Conservation (phyloP, 495 filamentous ascomycete species). For the Lentithecium fluviatile region DNA sequence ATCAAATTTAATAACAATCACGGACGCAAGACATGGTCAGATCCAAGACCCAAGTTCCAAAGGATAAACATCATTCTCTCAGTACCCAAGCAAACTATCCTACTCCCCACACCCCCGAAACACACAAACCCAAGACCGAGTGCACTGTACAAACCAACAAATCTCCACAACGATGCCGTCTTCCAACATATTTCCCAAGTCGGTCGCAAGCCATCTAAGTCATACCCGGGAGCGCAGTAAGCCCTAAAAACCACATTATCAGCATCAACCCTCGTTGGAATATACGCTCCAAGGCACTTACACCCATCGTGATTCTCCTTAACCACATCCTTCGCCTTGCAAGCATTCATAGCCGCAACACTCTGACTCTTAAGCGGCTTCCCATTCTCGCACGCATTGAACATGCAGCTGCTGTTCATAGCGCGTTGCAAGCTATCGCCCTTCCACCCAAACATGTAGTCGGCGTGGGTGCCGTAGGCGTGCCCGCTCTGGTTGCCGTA, state of each 20-base stretch:
- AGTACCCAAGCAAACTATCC: too few species aligned
- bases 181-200: too few species aligned
- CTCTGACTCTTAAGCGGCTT: conserved; percentile 22
- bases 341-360: conserved; percentile 26
- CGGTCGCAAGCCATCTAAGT: too few species aligned
- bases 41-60: too few species aligned
- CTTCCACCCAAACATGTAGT: conserved; percentile 35
- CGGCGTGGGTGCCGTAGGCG: conserved; percentile 28
- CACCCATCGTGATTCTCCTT: conserved; percentile 30
- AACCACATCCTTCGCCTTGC: conserved; percentile 12
- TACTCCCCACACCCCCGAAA: too few species aligned
- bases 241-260: conserved; percentile 2
- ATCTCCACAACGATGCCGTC: too few species aligned
- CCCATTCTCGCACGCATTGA: conserved; percentile 26
- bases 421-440: conserved; percentile 26
- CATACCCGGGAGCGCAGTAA: conserved; percentile 9
- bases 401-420: conserved; percentile 30
- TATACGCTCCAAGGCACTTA: too few species aligned
- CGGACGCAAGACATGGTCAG: too few species aligned
- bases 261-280: background rate
- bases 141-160: too few species aligned
- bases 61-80: too few species aligned
- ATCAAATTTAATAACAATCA: too few species aligned
- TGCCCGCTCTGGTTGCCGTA: conserved; percentile 16
- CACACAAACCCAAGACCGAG: too few species aligned